A percentile compares a stretch with the other conserved stretches of the same genome.
Conservation (phyloP, 257 asterid genomes). For the Leonotis leonurus region DNA sequence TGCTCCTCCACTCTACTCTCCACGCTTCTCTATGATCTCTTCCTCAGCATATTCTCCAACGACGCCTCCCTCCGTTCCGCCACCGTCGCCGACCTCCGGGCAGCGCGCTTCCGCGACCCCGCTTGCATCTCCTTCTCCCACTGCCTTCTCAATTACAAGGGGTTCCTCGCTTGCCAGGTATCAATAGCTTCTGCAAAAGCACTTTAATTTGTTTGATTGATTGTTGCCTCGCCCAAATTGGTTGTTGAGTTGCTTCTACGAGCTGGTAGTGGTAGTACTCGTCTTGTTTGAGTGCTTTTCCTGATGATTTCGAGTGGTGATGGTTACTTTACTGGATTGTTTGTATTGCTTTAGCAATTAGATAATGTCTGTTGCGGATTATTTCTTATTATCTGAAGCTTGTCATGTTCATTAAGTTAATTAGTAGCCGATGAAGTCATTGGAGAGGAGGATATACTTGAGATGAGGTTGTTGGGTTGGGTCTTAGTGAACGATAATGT, state of each 20-base stretch:
- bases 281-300: background rate
- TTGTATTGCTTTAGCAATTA: background rate
- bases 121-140: constrained; percentile 64
- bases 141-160: constrained; percentile 64
- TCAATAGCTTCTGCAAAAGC: background rate
- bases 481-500: too few species aligned
- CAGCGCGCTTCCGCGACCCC: constrained; percentile 57
- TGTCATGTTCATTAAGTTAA: background rate
- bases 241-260: background rate
- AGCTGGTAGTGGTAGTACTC: background rate
- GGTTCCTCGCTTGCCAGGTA: constrained; percentile 73
- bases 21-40: constrained; percentile 72
- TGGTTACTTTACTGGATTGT: background rate
- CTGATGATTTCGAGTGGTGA: background rate
- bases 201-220: background rate
- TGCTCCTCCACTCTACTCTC: constrained; percentile 86
- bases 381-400: background rate
- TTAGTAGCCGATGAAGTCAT: too few species aligned
- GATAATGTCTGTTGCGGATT: background rate
- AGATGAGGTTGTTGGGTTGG: too few species aligned
- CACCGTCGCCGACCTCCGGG: constrained; percentile 62
- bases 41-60: constrained; percentile 60
- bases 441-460: too few species aligned
- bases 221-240: background rate
- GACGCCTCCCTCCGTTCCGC: constrained; percentile 71